These are phyloP conservation scores for Alternaria rosae DNA, from an alignment of 2,329 filamentous ascomycete genomes.

Conservation along the genomic window DNA sequence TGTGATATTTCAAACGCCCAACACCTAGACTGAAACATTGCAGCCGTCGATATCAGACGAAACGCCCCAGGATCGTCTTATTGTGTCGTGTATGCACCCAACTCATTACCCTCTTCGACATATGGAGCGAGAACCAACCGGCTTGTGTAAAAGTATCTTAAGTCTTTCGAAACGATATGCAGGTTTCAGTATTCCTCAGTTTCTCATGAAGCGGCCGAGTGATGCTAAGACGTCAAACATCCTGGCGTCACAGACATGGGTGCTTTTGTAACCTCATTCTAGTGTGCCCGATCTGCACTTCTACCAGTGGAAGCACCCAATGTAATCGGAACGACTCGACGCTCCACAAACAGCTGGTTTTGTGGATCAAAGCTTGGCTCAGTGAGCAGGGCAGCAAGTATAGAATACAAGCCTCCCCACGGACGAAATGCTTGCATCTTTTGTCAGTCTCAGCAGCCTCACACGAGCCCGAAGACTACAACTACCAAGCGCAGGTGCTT, in stretches of 20 bases:
- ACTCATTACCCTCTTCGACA: conserved; percentile 25
- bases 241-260: conserved; percentile 38
- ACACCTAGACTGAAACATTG: conserved; percentile 32
- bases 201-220: conserved; percentile 58
- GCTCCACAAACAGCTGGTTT: conserved; percentile 47
- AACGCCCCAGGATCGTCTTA: conserved; percentile 7
- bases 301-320: conserved; percentile 32
- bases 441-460: conserved; percentile 58
- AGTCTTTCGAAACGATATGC: conserved; percentile 58
- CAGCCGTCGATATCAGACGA: conserved; percentile 23
- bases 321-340: conserved; percentile 50
- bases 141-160: conserved; percentile 56
- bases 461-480: conserved; percentile 48
- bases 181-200: conserved; percentile 61
- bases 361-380: conserved; percentile 51
- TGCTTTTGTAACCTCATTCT: conserved; percentile 49
- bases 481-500: conserved; percentile 29
- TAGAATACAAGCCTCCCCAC: conserved; percentile 56
- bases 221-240: conserved; percentile 53
- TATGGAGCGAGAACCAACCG: conserved; percentile 47
- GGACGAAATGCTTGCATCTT: conserved; percentile 58
- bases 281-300: conserved; percentile 46
- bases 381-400: conserved; percentile 59
- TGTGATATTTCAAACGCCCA: conserved; percentile 30
- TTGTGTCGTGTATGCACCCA: no score